These are phyloP conservation scores for Rosa hybrid DNA, from an alignment of 331 rosid genomes.

Conservation along the genomic window DNA sequence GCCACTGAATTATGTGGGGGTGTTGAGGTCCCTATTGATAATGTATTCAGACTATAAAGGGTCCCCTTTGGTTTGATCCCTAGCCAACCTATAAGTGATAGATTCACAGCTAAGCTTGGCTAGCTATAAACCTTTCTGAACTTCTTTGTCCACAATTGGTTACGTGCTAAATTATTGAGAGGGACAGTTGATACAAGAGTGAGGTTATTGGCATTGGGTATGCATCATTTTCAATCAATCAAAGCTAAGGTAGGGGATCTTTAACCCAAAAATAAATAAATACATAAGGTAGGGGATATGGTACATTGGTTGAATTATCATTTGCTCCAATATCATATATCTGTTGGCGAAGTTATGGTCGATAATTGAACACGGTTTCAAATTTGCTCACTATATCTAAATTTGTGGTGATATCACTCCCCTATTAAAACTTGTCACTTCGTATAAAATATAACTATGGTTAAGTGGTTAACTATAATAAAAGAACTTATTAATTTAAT, in stretches of 20 bases:
- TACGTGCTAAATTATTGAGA: not conserved
- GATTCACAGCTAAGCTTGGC: not conserved
- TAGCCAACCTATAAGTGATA: not conserved
- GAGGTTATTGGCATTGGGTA: not conserved
- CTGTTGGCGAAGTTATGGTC: too few relatives aligned
- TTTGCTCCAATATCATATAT: not conserved
- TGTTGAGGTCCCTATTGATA: not conserved
- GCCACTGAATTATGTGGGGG: not conserved
- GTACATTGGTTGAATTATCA: not conserved
- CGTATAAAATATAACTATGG: too few relatives aligned
- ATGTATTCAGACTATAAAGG: not conserved
- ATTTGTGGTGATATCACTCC: too few relatives aligned
- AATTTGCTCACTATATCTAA: too few relatives aligned
- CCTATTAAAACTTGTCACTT: too few relatives aligned
- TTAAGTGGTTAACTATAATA: too few relatives aligned
- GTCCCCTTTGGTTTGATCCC: not conserved
- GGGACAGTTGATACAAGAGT: not conserved
- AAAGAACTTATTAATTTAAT: too few relatives aligned
- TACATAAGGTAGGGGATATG: not conserved
- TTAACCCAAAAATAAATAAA: too few relatives aligned
- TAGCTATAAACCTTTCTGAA: not conserved
- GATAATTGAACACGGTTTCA: too few relatives aligned
- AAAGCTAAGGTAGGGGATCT: not conserved
- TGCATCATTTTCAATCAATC: not conserved
- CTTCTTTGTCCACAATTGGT: not conserved